Evolutionary conservation across 352 stramenopile genomes (phyloP), one percentile per base, ranked within the genome.

Genomic region (Pythium vanterpoolii): DNA sequence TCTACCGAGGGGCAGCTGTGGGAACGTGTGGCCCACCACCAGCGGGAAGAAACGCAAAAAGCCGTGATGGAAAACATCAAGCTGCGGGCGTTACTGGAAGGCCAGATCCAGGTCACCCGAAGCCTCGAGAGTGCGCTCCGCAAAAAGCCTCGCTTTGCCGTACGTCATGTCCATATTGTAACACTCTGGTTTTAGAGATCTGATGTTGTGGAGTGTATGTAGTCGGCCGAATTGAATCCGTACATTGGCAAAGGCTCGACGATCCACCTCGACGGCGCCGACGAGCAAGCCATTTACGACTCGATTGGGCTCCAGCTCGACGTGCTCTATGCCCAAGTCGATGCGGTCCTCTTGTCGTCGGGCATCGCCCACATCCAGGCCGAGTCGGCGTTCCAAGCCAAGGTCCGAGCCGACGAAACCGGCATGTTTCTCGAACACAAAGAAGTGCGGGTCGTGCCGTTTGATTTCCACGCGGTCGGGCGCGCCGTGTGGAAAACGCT

Each of bases 41-140:
- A 88, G 56, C 86, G 85, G 42, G 75, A 86, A 44, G 76, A 85
- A 54, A 83, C 83, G 59, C 81, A 73, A 50, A 79, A 82, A 47
- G 77, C 77, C 0, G 76, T 88, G 71, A 85, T 86, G 74, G 76
- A 90, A 56, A 90, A 90, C 46, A 65, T 71, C 43, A 49, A 58
- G 8, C 58, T 74, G 21, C 62, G 62, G 19, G 66, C 66, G 34
- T n/a, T 74, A 28, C 53, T 74, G n/a, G 63, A 69, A 28, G 68
- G 66, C 16, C 68, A 74, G 44, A 13, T 62, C 31, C 50, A 56
- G 30, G 51, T 74, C 21, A 50, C 64, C n/a, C 46, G 66, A 18
- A 55, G 43, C 14, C 56, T 74, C 13, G 54, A 74, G 40, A 60
- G 49, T 11, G 59, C 38, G 21, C 49, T 74, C 1, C 30, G 46